Conservation (phyloP, 2,329 filamentous ascomycete genomes). For the Aspergillus pseudonomiae region DNA sequence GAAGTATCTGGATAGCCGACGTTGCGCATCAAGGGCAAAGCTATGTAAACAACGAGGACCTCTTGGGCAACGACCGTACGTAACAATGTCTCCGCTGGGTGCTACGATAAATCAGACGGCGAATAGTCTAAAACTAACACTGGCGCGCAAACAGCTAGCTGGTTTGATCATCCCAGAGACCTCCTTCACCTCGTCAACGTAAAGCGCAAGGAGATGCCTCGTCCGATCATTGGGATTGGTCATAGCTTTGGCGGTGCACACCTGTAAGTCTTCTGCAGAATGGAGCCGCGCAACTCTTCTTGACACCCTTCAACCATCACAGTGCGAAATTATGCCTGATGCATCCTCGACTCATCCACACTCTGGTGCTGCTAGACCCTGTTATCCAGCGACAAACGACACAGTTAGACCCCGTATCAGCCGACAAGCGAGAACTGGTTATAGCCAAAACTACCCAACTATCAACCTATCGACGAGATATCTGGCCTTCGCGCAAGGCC, state of each 20-base stretch:
- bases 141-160: conserved; percentile 62
- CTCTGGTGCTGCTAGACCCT: conserved; percentile 80
- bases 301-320: conserved; percentile 12
- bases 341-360: conserved; percentile 78
- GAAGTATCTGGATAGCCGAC: conserved; percentile 88
- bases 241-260: conserved; percentile 86
- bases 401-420: conserved; percentile 33
- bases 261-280: conserved; percentile 49
- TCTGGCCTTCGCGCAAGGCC: conserved; percentile 75
- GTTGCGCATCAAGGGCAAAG: conserved; percentile 83
- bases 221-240: conserved; percentile 80
- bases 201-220: conserved; percentile 77
- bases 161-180: conserved; percentile 84
- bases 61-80: conserved; percentile 82
- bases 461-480: conserved; percentile 74
- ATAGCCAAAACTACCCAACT: conserved; percentile 49
- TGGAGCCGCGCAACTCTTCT: not conserved
- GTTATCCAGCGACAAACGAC: conserved; percentile 64
- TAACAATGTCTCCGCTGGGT: conserved; percentile 11
- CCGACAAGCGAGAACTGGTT: conserved; percentile 22
- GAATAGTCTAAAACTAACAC: conserved; percentile 20
- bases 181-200: conserved; percentile 82
- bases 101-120: not conserved
- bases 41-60: conserved; percentile 72
- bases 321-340: conserved; percentile 69